Base-by-base conservation (phyloP, 2,329 filamentous ascomycete species). In the Ilyonectria destructans region DNA sequence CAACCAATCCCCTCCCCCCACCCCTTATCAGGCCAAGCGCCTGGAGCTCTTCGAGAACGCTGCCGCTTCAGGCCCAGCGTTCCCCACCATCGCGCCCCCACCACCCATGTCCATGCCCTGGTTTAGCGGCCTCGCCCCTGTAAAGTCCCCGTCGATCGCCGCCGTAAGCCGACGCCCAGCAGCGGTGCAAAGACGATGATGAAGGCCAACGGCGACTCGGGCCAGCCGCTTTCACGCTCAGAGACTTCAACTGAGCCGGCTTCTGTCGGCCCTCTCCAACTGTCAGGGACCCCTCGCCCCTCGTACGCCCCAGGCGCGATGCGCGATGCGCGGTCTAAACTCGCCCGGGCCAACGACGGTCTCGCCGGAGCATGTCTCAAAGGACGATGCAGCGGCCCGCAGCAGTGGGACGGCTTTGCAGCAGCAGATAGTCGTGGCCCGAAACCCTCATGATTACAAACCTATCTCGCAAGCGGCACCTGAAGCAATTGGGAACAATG, bases 251-350 rank as follows among this genome's bases (percentile, higher is more conserved):
- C 29, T 13, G 4, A 43, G 1, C 45, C 66, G 66, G 66, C 66
- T 68, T 68, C 60, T 59, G 61, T 68, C 66, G 66, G 66, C 26
- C 58, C 54, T 65, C 56, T 65, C 61, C 61, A 61, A 56, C 51
- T 57, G 33, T 17, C 51, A 49, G 15, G 37, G 61, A 26, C 19
- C 61, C 61, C 49, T 58, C 46, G 35, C 49, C 9, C 37, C 49
- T 54, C 37, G 15, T 19, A 6, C 15, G 5, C 37, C 40, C 56
- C 56, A 29, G 43, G 43, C 21, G 57, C 40, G 61, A 40, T 57
- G 43, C 21, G 26, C 26, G 45, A 68, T 67, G 55, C 60, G 45
- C 58, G 43, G 58, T 48, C 58, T 46, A 62, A 55, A 19, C 19
- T n/a, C 40, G 43, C 57, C 40, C 40, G 59, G 59, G 40, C 48